Percentiles rank a stretch among this genome's conserved stretches.
Evolutionary conservation across 1,139 yeast species (phyloP).

Genomic region (Schizosaccharomyces versatilis): DNA sequence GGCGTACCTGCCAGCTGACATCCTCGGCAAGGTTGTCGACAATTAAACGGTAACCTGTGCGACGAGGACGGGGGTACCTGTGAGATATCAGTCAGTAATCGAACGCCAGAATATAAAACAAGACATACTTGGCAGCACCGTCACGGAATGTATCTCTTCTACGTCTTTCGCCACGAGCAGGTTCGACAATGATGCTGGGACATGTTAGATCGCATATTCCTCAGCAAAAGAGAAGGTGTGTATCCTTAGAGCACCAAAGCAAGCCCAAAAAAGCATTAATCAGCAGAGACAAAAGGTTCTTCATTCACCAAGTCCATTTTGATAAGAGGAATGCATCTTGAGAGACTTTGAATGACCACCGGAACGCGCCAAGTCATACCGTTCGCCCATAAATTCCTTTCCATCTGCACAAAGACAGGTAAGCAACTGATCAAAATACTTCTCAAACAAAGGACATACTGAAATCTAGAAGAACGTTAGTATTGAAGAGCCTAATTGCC

Average conservation of each 20-base stretch:
- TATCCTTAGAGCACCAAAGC: too few relatives aligned
- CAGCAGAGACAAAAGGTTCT: too few relatives aligned
- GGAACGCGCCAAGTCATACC: constrained; percentile 4
- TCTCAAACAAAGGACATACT: too few relatives aligned
- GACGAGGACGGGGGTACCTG: constrained; percentile 15
- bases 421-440: too few relatives aligned
- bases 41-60: constrained; percentile 14
- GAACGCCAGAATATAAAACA: constrained; percentile 8
- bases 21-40: constrained; percentile 16
- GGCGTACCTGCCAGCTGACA: constrained; percentile 17
- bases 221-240: too few relatives aligned
- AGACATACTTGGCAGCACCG: constrained; percentile 10
- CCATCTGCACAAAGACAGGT: constrained; percentile 13
- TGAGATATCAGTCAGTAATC: not conserved
- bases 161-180: constrained; percentile 17
- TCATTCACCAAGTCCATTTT: too few relatives aligned
- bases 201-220: not conserved
- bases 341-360: not conserved
- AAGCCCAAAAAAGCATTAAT: too few relatives aligned
- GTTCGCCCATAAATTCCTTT: constrained; percentile 19
- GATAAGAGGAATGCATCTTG: too few relatives aligned
- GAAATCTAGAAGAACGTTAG: too few relatives aligned
- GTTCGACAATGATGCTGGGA: constrained; percentile 17
- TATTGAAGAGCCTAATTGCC: too few relatives aligned
- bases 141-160: constrained; percentile 11